Conservation (phyloP, 768 basidiomycete genomes). For the Pisolithus tinctorius region DNA sequence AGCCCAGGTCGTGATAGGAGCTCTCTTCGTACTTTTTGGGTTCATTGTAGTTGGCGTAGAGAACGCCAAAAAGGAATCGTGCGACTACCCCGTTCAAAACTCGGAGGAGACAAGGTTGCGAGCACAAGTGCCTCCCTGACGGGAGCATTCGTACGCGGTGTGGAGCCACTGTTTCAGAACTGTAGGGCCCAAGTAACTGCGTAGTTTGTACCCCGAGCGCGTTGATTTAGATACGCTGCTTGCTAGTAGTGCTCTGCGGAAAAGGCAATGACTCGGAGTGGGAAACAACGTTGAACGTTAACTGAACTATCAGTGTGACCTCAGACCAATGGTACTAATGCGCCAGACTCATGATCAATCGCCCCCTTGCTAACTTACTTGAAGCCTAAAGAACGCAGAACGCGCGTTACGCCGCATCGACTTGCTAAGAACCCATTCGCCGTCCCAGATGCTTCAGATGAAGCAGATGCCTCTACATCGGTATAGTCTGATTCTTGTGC, state of each 20-base stretch:
- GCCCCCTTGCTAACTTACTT: conserved; percentile 8
- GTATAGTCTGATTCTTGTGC: conserved; percentile 25
- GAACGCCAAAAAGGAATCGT: conserved; percentile 35
- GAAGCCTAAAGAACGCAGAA: conserved; percentile 32
- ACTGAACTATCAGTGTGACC: too few species aligned
- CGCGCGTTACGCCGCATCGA: conserved; percentile 41
- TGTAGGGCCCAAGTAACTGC: too few species aligned
- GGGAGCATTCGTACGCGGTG: background rate
- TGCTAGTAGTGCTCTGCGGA: too few species aligned
- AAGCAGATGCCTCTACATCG: conserved; percentile 37
- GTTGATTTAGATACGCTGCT: too few species aligned
- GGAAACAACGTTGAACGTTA: background rate
- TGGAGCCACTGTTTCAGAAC: background rate
- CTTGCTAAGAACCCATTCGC: conserved; percentile 43
- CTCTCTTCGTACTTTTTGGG: conserved; percentile 63
- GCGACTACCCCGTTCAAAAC: conserved; percentile 2
- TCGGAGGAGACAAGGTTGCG: conserved; percentile 1
- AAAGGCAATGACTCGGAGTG: too few species aligned
- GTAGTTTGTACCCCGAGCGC: too few species aligned
- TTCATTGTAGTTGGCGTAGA: conserved; percentile 71
- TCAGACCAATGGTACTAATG: background rate
- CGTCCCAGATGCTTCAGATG: conserved; percentile 41
- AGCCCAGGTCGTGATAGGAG: conserved; percentile 63
- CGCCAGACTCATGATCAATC: background rate
- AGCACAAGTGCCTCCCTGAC: conserved; percentile 4